phyloP scores from a whole-genome alignment of 1,284 basidiomycete genomes.

The Taiwanofungus camphoratus region DNA sequence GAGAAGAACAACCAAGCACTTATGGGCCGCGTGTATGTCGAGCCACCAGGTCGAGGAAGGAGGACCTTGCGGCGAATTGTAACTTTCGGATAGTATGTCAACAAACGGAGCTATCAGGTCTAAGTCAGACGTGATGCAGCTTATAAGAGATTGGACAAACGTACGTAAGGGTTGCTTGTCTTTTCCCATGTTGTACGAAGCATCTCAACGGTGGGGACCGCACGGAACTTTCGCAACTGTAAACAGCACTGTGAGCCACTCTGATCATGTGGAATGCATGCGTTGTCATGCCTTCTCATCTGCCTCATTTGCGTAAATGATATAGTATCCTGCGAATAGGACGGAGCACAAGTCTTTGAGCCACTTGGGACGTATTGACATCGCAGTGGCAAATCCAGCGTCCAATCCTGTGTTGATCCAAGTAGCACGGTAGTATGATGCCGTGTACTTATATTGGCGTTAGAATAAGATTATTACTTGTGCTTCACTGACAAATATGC shows the following conservation, averaged over 20 bases:
- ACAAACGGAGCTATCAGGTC: slow-evolving; percentile 9
- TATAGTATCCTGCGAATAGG: slow-evolving; percentile 86
- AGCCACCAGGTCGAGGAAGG: slow-evolving; percentile 77
- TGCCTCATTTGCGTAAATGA: slow-evolving; percentile 89
- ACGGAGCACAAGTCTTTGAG: slow-evolving; percentile 82
- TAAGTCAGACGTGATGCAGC: slow-evolving; percentile 2
- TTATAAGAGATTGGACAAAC: slow-evolving; percentile 18
- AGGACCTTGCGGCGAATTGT: slow-evolving; percentile 71
- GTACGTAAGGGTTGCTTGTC: slow-evolving; percentile 86
- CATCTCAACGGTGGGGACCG: slow-evolving; percentile 94
- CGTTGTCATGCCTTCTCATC: slow-evolving; percentile 75
- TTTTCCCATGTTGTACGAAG: slow-evolving; percentile 96
- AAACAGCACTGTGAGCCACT: background rate
- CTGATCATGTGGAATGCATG: background rate
- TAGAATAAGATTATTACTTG: background rate
- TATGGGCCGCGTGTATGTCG: slow-evolving; percentile 76
- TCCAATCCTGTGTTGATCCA: slow-evolving; percentile 95
- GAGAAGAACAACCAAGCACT: slow-evolving; percentile 84
- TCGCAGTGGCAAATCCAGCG: slow-evolving; percentile 94
- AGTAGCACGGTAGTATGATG: slow-evolving; percentile 94
- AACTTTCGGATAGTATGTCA: slow-evolving; percentile 28
- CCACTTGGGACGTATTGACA: slow-evolving; percentile 91
- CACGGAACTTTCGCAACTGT: slow-evolving; percentile 85
- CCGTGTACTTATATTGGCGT: slow-evolving; percentile 62
- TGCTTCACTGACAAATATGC: slow-evolving; percentile 20